Conservation (phyloP, 805 yeast species). For the Starmerella geochares region DNA sequence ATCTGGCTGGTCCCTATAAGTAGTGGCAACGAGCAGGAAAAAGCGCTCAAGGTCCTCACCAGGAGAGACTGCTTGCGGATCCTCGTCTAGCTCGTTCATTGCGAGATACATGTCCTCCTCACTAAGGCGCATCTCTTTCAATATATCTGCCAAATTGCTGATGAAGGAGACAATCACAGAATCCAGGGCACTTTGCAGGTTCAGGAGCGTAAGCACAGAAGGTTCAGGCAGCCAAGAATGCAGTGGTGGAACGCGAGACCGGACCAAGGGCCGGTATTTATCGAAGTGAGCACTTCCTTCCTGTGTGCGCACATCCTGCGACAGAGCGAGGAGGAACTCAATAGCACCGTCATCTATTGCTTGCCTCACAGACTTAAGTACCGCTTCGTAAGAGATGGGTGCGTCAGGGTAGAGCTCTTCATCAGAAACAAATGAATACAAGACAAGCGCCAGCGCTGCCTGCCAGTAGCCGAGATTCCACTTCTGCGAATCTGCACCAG, state of each 20-base stretch:
- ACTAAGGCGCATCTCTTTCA: constrained; percentile 33
- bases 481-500: neutral
- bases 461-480: constrained; percentile 28
- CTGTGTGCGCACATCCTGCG: constrained; percentile 28
- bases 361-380: constrained; percentile 25
- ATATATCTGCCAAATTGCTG: constrained; percentile 32
- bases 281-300: constrained; percentile 12
- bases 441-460: constrained; percentile 26
- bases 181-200: constrained; percentile 23
- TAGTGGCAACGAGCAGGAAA: constrained; percentile 60
- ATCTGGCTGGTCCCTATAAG: constrained; percentile 53
- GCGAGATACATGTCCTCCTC: constrained; percentile 35
- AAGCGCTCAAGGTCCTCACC: constrained; percentile 83
- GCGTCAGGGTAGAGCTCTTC: constrained; percentile 9
- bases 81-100: constrained; percentile 17
- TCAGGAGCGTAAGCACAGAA: constrained; percentile 10
- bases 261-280: constrained; percentile 18
- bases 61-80: constrained; percentile 29
- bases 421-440: constrained; percentile 17
- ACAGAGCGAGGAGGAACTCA: constrained; percentile 33
- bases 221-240: constrained; percentile 15
- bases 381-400: neutral
- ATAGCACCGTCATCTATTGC: constrained; percentile 33
- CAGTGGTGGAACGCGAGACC: constrained; percentile 28
- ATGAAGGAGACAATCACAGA: constrained; percentile 28